phyloP scores from a whole-genome alignment of 768 basidiomycete genomes.

The Tylopilus plumbeoviolaceoides region DNA sequence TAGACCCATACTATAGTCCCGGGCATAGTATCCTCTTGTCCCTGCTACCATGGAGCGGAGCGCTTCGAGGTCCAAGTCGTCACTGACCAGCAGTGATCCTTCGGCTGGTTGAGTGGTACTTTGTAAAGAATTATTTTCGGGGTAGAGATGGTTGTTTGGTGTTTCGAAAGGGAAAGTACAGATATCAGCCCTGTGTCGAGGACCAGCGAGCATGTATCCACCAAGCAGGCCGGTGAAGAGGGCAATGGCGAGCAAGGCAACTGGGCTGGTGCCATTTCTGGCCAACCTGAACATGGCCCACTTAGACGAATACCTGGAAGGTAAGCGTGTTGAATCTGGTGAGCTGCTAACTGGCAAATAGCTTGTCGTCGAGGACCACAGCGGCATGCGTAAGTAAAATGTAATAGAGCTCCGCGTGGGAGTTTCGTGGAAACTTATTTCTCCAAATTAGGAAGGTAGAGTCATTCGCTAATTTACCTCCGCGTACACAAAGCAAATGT shows the following conservation, averaged over 20 bases:
- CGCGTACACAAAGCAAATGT: no score
- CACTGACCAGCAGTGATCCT: slow-evolving; percentile 14
- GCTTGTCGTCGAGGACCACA: background rate
- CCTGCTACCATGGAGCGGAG: slow-evolving; percentile 32
- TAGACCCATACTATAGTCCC: slow-evolving; percentile 41
- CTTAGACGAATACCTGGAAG: background rate
- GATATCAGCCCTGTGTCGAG: slow-evolving; percentile 13
- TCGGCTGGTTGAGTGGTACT: background rate
- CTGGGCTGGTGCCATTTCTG: slow-evolving; percentile 13
- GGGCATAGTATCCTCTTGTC: slow-evolving; percentile 41
- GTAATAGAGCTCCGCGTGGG: background rate
- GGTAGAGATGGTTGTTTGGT: background rate
- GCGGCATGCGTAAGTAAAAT: background rate
- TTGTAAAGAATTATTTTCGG: background rate
- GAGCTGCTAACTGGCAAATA: slow-evolving; percentile 22
- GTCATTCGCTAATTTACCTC: background rate
- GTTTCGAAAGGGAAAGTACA: slow-evolving; percentile 19
- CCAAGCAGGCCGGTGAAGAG: slow-evolving; percentile 25
- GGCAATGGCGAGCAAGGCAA: slow-evolving; percentile 17
- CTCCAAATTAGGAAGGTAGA: background rate
- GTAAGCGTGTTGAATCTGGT: slow-evolving; percentile 1
- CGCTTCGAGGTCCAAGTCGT: slow-evolving; percentile 29
- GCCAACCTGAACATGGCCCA: slow-evolving; percentile 14
- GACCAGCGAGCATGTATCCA: slow-evolving; percentile 21
- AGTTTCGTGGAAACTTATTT: background rate